phyloP scores from a whole-genome alignment of 2,329 filamentous ascomycete genomes.

The Blastomyces parvus region DNA sequence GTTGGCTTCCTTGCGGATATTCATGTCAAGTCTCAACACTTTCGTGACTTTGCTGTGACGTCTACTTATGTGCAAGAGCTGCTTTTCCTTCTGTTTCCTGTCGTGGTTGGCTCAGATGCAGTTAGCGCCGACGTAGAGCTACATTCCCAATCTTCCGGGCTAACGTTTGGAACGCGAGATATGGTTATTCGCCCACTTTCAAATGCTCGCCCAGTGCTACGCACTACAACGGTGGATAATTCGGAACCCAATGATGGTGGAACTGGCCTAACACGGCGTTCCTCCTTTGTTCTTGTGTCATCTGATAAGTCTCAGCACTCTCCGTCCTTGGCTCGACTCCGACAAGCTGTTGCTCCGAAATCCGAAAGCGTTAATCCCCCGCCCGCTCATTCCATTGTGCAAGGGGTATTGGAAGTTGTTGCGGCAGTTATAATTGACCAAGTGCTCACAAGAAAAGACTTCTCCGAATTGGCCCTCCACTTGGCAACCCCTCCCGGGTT shows the following conservation, averaged over 20 bases:
- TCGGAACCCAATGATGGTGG: conserved; percentile 40
- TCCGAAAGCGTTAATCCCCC: conserved; percentile 37
- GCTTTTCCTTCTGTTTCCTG: conserved; percentile 71
- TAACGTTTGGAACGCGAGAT: conserved; percentile 78
- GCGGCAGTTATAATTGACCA: conserved; percentile 78
- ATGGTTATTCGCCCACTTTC: conserved; percentile 71
- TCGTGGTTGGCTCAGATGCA: conserved; percentile 75
- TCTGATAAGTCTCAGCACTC: conserved; percentile 52
- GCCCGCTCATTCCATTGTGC: conserved; percentile 60
- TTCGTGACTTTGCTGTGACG: conserved; percentile 69
- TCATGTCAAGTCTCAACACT: conserved; percentile 64
- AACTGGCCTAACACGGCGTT: conserved; percentile 64
- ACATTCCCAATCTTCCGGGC: conserved; percentile 67
- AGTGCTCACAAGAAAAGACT: conserved; percentile 77
- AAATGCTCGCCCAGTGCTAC: conserved; percentile 58
- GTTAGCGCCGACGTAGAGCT: conserved; percentile 78
- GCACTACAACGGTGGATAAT: conserved; percentile 55
- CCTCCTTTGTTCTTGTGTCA: conserved; percentile 83
- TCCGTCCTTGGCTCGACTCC: conserved; percentile 54
- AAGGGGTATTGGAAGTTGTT: conserved; percentile 67
- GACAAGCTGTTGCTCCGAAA: conserved; percentile 53
- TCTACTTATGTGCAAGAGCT: conserved; percentile 77
- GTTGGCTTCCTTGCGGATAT: conserved; percentile 71
- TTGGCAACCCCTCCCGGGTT: conserved; percentile 85
- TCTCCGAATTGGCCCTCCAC: conserved; percentile 75